Conservation (phyloP, 1,284 basidiomycete species). For the Ganoderma boninense region DNA sequence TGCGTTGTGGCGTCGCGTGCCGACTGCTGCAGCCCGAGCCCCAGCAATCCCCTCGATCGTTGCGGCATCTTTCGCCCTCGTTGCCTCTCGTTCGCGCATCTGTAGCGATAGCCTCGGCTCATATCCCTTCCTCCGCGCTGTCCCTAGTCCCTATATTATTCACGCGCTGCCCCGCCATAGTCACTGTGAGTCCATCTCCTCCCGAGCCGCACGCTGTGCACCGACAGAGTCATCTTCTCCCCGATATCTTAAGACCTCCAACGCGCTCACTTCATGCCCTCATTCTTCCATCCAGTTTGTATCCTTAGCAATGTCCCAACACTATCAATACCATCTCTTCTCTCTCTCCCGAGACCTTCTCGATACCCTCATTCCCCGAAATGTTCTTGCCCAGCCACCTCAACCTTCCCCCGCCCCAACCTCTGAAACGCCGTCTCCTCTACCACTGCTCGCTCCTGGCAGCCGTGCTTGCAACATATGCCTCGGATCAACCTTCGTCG, state of each 20-base stretch:
- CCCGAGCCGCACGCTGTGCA: conserved; percentile 23
- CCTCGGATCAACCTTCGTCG: conserved; percentile 72
- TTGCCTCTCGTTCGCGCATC: neutral
- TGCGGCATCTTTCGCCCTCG: neutral
- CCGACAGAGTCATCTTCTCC: conserved; percentile 20
- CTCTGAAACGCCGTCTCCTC: conserved; percentile 43
- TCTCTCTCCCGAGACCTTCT: conserved; percentile 71
- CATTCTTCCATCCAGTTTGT: conserved; percentile 12
- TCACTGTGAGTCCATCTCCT: conserved; percentile 19
- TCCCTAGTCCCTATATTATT: neutral
- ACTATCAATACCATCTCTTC: conserved; percentile 37
- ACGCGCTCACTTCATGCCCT: neutral
- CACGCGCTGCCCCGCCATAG: conserved; percentile 7
- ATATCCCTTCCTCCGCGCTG: neutral
- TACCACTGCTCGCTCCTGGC: conserved; percentile 44
- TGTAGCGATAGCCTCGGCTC: neutral
- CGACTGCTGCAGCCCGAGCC: no score
- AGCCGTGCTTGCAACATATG: conserved; percentile 82
- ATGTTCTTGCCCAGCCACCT: conserved; percentile 53
- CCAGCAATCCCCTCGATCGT: no score
- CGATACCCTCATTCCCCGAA: conserved; percentile 70
- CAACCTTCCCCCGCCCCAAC: conserved; percentile 32
- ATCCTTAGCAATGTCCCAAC: conserved; percentile 33
- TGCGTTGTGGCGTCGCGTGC: conserved; percentile 27
- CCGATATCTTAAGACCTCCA: neutral